Evolutionary conservation across 495 filamentous ascomycete genomes (phyloP).

Genomic region (Penicillium mononematosum): DNA sequence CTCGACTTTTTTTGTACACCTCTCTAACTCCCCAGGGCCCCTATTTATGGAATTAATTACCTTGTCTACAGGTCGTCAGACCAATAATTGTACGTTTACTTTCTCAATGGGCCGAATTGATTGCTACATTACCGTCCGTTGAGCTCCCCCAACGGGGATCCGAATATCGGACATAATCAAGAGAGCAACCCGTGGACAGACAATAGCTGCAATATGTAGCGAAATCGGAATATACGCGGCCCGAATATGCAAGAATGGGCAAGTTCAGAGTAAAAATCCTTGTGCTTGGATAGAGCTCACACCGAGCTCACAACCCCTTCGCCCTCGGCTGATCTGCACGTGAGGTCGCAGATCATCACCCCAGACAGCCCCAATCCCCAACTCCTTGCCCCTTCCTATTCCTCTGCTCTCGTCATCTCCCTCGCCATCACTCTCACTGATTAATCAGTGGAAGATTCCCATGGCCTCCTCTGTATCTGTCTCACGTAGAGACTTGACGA

Average conservation of each 20-base stretch:
- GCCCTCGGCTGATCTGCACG: slow-evolving; percentile 10
- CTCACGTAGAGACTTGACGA: slow-evolving; percentile 55
- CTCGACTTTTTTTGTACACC: not conserved
- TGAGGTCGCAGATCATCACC: slow-evolving; percentile 2
- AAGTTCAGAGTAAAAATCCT: not conserved
- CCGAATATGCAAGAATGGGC: not conserved
- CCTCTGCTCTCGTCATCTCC: not conserved
- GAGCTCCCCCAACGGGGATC: not conserved
- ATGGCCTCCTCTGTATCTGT: slow-evolving; percentile 48
- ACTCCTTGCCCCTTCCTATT: not conserved
- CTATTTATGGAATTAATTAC: not conserved
- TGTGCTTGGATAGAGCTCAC: not conserved
- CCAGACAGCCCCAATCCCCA: not conserved
- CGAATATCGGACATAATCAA: slow-evolving; percentile 5
- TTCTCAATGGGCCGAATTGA: not conserved
- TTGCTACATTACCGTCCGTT: not conserved
- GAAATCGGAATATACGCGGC: slow-evolving; percentile 3
- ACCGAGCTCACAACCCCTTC: not conserved
- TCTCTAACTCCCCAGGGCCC: not conserved
- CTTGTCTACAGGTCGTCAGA: not conserved
- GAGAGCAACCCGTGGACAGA: not conserved
- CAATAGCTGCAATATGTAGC: not conserved
- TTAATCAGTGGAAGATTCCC: not conserved
- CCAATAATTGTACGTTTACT: not conserved
- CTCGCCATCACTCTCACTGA: not conserved